Percentiles rank a stretch among this genome's conserved stretches.
These are phyloP conservation scores for Quercus agrifolia DNA, from an alignment of 306 rosid species.

Conservation along the genomic window DNA sequence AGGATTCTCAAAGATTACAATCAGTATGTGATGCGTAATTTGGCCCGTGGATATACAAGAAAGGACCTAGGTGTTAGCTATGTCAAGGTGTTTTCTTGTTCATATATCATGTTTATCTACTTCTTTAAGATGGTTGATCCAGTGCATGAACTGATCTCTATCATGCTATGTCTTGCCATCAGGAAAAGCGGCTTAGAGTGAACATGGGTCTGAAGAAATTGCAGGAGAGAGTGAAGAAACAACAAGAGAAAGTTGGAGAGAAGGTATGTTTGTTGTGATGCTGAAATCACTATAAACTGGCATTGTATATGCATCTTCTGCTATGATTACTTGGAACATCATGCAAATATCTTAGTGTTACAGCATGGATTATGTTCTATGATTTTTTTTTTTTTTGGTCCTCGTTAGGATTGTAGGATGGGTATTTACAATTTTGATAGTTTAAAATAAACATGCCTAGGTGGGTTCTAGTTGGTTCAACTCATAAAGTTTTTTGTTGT, in stretches of 20 bases:
- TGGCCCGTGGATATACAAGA: slow-evolving; percentile 95
- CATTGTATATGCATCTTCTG: neutral
- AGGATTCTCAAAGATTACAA: slow-evolving; percentile 96
- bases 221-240: slow-evolving; percentile 95
- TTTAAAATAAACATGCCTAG: neutral
- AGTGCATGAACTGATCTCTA: neutral
- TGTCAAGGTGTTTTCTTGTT: slow-evolving; percentile 67
- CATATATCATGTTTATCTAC: neutral
- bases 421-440: neutral
- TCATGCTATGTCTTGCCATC: neutral
- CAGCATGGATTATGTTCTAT: neutral
- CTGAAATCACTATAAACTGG: neutral
- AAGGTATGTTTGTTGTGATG: slow-evolving; percentile 49
- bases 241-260: slow-evolving; percentile 90
- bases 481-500: too few relatives aligned
- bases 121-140: slow-evolving; percentile 1
- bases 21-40: slow-evolving; percentile 89
- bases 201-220: slow-evolving; percentile 85
- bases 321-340: neutral
- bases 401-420: neutral
- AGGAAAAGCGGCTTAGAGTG: slow-evolving; percentile 93
- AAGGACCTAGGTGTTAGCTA: slow-evolving; percentile 98
- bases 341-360: neutral
- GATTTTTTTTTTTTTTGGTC: neutral
- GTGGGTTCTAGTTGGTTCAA: too few relatives aligned